A percentile compares a stretch with the other conserved stretches of the same genome.
Conservation (phyloP, 2,329 filamentous ascomycete genomes). For the Macrophomina phaseolina region DNA sequence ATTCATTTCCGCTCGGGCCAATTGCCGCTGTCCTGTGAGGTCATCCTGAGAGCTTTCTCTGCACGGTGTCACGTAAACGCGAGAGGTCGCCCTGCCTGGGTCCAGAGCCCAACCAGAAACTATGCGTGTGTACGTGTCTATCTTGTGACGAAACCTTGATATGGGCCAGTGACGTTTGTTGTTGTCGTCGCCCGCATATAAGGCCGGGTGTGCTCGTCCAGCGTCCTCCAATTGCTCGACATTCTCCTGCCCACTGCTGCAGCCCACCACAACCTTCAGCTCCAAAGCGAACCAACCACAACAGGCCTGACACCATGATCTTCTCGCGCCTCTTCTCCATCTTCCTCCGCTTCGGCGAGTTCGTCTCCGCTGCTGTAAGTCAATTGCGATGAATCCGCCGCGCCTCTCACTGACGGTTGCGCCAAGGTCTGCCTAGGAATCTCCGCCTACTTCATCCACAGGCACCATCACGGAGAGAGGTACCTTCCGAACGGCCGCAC, state of each 20-base stretch:
- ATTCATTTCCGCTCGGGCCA: slow-evolving; percentile 16
- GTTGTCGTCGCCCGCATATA: background rate
- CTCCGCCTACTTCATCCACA: slow-evolving; percentile 69
- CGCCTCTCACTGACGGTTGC: slow-evolving; percentile 7
- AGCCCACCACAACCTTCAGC: background rate
- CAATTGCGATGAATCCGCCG: background rate
- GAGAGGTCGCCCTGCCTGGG: slow-evolving; percentile 2
- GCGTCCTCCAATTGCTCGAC: background rate
- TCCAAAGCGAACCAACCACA: background rate
- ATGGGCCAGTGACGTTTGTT: background rate
- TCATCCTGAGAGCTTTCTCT: slow-evolving; percentile 12
- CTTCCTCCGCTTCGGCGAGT: slow-evolving; percentile 65
- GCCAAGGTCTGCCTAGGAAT: slow-evolving; percentile 66
- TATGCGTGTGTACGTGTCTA: slow-evolving; percentile 14
- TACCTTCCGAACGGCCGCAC: slow-evolving; percentile 61
- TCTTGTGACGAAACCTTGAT: slow-evolving; percentile 10
- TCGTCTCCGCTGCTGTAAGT: slow-evolving; percentile 71
- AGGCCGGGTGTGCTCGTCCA: background rate
- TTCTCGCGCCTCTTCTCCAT: slow-evolving; percentile 62
- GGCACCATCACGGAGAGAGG: slow-evolving; percentile 43
- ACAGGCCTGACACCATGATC: slow-evolving; percentile 36
- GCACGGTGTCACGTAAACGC: slow-evolving; percentile 13
- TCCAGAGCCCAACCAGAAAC: background rate
- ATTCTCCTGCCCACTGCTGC: background rate
- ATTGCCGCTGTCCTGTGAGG: slow-evolving; percentile 3